A percentile compares a stretch with the other conserved stretches of the same genome.
Conservation (phyloP, 2,329 filamentous ascomycete species). For the Lasiodiplodia sp. region DNA sequence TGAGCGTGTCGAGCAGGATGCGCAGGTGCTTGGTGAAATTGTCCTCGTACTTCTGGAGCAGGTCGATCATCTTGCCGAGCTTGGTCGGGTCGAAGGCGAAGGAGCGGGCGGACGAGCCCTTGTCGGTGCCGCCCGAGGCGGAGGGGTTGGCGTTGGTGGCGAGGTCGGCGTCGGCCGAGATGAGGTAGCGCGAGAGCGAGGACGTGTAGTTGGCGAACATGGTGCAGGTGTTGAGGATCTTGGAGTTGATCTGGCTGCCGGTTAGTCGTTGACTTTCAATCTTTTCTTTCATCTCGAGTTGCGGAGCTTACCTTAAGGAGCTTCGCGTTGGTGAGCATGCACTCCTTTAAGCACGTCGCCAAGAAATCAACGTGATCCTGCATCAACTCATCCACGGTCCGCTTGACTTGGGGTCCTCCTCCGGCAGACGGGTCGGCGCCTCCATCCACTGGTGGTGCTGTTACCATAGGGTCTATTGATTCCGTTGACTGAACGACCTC, state of each 20-base stretch:
- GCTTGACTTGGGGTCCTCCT: constrained; percentile 59
- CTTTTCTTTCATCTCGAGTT: too few relatives aligned
- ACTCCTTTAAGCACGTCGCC: constrained; percentile 97
- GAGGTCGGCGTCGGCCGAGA: constrained; percentile 71
- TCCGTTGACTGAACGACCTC: constrained; percentile 24
- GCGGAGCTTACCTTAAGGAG: constrained; percentile 74
- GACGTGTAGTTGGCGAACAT: constrained; percentile 92
- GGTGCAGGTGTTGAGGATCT: constrained; percentile 94
- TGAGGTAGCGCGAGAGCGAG: constrained; percentile 83
- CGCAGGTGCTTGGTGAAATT: constrained; percentile 93
- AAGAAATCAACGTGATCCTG: constrained; percentile 98
- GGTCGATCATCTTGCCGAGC: constrained; percentile 82
- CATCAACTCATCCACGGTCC: constrained; percentile 97
- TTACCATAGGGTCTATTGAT: constrained; percentile 3
- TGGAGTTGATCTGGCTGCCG: constrained; percentile 82
- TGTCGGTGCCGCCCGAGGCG: constrained; percentile 33
- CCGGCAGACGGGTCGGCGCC: constrained; percentile 36
- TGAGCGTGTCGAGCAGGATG: constrained; percentile 91
- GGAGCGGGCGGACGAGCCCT: constrained; percentile 34
- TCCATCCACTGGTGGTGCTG: constrained; percentile 29
- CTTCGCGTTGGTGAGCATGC: constrained; percentile 98
- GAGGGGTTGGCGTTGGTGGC: constrained; percentile 31
- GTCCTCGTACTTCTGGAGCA: constrained; percentile 88
- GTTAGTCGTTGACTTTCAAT: too few relatives aligned
- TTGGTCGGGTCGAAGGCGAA: constrained; percentile 62